These are phyloP conservation scores for Isoetes taiwanensis DNA, from an alignment of 75 land plant species.

Conservation along the genomic window DNA sequence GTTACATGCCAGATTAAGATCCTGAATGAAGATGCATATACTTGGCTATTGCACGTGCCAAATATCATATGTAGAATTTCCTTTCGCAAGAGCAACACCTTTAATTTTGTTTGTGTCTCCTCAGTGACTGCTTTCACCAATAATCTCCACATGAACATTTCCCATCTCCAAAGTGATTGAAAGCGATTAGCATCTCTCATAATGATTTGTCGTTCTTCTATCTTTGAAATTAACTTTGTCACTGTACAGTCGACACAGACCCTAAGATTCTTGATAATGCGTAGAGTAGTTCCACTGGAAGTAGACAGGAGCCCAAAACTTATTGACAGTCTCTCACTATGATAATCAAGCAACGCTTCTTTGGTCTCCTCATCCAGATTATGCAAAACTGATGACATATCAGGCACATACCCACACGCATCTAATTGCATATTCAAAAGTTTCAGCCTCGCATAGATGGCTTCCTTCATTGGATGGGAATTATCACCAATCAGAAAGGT, in stretches of 20 bases:
- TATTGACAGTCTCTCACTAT: constrained; percentile 19
- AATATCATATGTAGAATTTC: too few relatives aligned
- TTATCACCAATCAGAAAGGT: constrained; percentile 29
- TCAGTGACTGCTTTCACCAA: too few relatives aligned
- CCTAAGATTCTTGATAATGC: constrained; percentile 3
- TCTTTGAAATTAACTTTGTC: constrained; percentile 30
- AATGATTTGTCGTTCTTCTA: constrained; percentile 27
- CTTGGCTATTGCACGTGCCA: too few relatives aligned
- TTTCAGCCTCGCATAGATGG: constrained; percentile 39
- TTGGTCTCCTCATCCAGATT: constrained; percentile 31
- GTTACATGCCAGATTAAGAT: too few relatives aligned
- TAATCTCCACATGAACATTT: constrained; percentile 44
- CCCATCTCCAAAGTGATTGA: constrained; percentile 35
- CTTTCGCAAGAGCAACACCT: too few relatives aligned
- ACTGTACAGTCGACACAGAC: constrained; percentile 9
- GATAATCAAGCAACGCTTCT: constrained; percentile 30
- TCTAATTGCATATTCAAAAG: constrained; percentile 19
- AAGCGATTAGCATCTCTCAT: constrained; percentile 44
- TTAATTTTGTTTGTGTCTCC: too few relatives aligned
- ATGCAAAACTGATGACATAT: constrained; percentile 29
- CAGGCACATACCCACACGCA: constrained; percentile 33
- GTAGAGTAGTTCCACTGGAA: not conserved
- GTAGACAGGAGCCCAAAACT: not conserved
- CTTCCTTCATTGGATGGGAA: constrained; percentile 22
- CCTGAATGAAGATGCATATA: too few relatives aligned